These are phyloP conservation scores for Fusarium sambucinum DNA, from an alignment of 2,329 filamentous ascomycete species.

Conservation along the genomic window DNA sequence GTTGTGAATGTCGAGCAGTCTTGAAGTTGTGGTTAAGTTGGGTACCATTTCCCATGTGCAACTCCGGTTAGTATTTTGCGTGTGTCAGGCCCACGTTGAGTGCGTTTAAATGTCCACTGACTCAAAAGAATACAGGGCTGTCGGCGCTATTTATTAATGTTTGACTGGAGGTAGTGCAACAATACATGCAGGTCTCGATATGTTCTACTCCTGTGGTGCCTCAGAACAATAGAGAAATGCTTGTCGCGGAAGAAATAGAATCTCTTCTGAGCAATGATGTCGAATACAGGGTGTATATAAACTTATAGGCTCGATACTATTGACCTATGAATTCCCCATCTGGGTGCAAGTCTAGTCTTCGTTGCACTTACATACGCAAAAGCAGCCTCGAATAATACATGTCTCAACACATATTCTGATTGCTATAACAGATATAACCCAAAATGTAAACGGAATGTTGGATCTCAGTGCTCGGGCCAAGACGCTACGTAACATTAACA, in stretches of 20 bases:
- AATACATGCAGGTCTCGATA: neutral
- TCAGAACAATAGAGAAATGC: neutral
- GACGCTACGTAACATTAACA: slow-evolving; percentile 10
- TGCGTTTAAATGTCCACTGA: neutral
- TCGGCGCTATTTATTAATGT: neutral
- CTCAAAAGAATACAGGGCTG: neutral
- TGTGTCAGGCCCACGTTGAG: slow-evolving; percentile 14
- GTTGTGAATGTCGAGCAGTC: neutral
- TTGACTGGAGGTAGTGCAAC: neutral
- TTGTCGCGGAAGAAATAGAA: neutral
- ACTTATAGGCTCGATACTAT: neutral
- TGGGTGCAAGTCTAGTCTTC: neutral
- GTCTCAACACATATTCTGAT: neutral
- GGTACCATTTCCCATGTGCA: slow-evolving; percentile 21
- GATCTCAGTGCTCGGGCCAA: slow-evolving; percentile 25
- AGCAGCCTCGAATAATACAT: neutral
- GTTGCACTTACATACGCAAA: neutral
- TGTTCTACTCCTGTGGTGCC: neutral
- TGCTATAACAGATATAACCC: neutral
- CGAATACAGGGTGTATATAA: neutral
- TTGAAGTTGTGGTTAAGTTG: slow-evolving; percentile 21
- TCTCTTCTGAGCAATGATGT: neutral
- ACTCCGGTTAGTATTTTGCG: slow-evolving; percentile 10
- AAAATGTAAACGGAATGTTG: slow-evolving; percentile 7
- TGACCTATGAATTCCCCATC: neutral